Evolutionary conservation across 768 basidiomycete species (phyloP).

Genomic region (Mycena haematopus): DNA sequence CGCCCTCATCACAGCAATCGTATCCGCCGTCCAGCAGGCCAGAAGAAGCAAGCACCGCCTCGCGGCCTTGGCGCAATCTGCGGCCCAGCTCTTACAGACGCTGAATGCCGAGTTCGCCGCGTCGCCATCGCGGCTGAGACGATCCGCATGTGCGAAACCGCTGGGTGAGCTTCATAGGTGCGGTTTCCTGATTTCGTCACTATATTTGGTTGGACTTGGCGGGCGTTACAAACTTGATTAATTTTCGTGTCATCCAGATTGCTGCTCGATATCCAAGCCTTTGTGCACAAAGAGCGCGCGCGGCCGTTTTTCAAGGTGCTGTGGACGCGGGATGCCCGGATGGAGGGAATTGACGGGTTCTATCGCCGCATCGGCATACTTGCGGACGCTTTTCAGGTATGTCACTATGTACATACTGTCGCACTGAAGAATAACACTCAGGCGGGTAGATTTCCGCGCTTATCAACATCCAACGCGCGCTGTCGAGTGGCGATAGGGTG

Average conservation of each 20-base stretch:
- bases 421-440: not conserved
- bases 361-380: constrained; percentile 8
- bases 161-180: constrained; percentile 7
- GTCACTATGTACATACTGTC: too few species aligned
- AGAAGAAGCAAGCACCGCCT: not conserved
- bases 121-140: not conserved
- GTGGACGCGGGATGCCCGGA: not conserved
- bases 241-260: constrained; percentile 1
- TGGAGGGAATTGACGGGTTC: constrained; percentile 7
- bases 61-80: not conserved
- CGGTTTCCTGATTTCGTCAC: not conserved
- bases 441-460: constrained; percentile 8
- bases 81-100: constrained; percentile 3
- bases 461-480: constrained; percentile 7
- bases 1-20: constrained; percentile 3
- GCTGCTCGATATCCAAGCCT: constrained; percentile 7
- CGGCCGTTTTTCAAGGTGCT: constrained; percentile 11
- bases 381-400: constrained; percentile 10
- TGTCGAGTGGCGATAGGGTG: not conserved
- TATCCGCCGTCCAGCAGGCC: constrained; percentile 1
- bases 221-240: too few species aligned
- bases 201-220: too few species aligned
- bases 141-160: not conserved
- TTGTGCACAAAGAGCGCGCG: constrained; percentile 5
- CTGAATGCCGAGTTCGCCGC: constrained; percentile 11